Evolutionary conservation across 495 filamentous ascomycete species (phyloP).

Genomic region (Tricharina praecox): DNA sequence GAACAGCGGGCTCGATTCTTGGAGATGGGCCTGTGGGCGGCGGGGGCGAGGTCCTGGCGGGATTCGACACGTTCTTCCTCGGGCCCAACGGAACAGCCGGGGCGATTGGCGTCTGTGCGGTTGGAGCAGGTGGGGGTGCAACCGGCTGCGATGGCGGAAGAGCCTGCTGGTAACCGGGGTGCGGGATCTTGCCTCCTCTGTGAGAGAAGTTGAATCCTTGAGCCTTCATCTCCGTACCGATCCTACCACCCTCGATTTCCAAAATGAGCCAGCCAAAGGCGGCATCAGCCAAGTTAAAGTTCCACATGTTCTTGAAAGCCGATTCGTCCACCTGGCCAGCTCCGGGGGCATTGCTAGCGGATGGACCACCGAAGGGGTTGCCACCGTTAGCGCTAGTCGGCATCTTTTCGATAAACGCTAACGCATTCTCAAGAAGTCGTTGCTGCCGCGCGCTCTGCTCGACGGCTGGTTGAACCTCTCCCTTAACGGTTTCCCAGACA

Average conservation of each 20-base stretch:
- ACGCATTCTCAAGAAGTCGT: conserved; percentile 70
- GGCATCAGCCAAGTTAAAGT: conserved; percentile 96
- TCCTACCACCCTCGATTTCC: conserved; percentile 82
- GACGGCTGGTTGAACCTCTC: conserved; percentile 86
- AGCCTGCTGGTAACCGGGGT: conserved; percentile 9
- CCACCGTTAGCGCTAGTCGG: conserved; percentile 82
- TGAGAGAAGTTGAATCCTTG: conserved; percentile 99
- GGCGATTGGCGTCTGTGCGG: conserved; percentile 22
- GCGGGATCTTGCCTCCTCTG: conserved; percentile 43
- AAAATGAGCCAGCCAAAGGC: conserved; percentile 92
- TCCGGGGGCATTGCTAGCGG: conserved; percentile 40
- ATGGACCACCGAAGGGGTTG: conserved; percentile 85
- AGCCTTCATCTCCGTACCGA: conserved; percentile 94
- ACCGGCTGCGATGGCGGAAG: conserved; percentile 24
- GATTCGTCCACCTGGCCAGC: conserved; percentile 92
- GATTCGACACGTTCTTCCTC: conserved; percentile 28
- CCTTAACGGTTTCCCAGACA: conserved; percentile 97
- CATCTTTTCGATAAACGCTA: conserved; percentile 91
- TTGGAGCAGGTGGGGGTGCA: conserved; percentile 28
- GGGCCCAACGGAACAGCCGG: conserved; percentile 27
- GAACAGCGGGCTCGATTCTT: conserved; percentile 26
- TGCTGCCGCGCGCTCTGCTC: conserved; percentile 83
- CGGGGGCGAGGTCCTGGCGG: conserved; percentile 37
- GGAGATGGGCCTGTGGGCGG: conserved; percentile 30
- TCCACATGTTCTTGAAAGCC: conserved; percentile 99